Conservation (phyloP, 164 flowering plant genomes). For the Stephania yunnanensis region DNA sequence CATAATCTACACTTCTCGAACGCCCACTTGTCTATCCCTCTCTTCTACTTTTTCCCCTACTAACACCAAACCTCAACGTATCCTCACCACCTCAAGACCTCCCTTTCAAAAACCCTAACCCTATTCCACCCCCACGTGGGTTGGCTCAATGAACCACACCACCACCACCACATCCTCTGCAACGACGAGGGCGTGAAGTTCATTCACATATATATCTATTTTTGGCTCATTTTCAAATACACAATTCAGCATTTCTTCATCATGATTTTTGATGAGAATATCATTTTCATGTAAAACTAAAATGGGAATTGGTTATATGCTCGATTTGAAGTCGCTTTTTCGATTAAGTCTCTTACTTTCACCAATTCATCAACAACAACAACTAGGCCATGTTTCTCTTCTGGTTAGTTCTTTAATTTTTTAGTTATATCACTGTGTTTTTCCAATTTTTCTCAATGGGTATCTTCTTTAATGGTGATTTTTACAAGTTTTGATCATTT, state of each 20-base stretch:
- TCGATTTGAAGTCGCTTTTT: constrained; percentile 39
- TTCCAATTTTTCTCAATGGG: neutral
- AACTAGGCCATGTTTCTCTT: constrained; percentile 25
- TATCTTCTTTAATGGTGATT: neutral
- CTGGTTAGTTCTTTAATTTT: constrained; percentile 27
- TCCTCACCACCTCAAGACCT: no score
- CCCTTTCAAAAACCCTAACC: no score
- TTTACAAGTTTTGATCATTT: neutral
- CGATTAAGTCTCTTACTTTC: constrained; percentile 28
- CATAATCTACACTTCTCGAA: no score
- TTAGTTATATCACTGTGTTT: neutral
- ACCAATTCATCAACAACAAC: constrained; percentile 28
- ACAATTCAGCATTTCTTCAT: neutral
- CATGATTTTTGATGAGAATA: neutral
- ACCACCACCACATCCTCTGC: no score
- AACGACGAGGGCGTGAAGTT: no score
- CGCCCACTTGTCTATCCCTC: no score
- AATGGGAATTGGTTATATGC: constrained; percentile 40
- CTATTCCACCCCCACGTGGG: no score
- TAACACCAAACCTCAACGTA: no score
- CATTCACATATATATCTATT: neutral
- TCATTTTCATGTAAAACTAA: neutral
- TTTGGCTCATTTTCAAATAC: neutral
- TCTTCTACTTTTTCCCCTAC: no score
- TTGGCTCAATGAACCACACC: no score